Evolutionary conservation across 148 eudicot species (phyloP), one percentile per base, ranked within the genome.

Genomic region (Camellia granthamiana): DNA sequence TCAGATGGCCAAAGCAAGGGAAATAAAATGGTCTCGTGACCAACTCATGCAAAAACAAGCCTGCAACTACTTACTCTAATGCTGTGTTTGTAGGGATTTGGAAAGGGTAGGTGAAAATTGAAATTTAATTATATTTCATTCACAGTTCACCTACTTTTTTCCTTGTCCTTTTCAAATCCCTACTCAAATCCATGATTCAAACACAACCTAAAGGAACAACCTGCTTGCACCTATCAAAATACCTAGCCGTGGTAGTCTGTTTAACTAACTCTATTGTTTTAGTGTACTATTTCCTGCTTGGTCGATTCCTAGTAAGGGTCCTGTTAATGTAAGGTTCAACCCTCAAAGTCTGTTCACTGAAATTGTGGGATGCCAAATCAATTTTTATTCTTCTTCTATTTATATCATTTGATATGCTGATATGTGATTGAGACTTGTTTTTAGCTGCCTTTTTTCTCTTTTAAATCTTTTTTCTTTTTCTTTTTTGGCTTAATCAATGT

Each of bases 401-500:
- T 30, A 18, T 16, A 55, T 74, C 23, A 23, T 56, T 38, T 74
- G 14, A 56, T 74, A 23, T 49, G 54, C 43, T 69, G 58, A 43
- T 19, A n/a, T 44, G 43, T 13, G 23, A 56, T 6, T 5, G n/a
- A 58, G 4, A 15, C 19, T 12, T 16, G 18, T 7, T 78, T 60
- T 41, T 72, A 3, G 64, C 69, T n/a, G 74, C 41, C 70, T 67
- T 60, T 56, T 67, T 60, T 56, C 47, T 54, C 64, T 70, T 8
- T 7, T 68, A 47, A 15, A 62, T 51, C 81, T 46, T 49, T 70
- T 72, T 54, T 77, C 2, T 76, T 46, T 49, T 70, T 72, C 46
- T 77, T 2, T 76, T 78, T 84, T 66, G 75, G 72, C 79, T 78
- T 21, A 23, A 43, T 82, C 69, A 51, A 77, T 84, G 76, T 82